These are phyloP conservation scores for Zopfia rhizophila DNA, from an alignment of 2,329 filamentous ascomycete species.

Conservation along the genomic window DNA sequence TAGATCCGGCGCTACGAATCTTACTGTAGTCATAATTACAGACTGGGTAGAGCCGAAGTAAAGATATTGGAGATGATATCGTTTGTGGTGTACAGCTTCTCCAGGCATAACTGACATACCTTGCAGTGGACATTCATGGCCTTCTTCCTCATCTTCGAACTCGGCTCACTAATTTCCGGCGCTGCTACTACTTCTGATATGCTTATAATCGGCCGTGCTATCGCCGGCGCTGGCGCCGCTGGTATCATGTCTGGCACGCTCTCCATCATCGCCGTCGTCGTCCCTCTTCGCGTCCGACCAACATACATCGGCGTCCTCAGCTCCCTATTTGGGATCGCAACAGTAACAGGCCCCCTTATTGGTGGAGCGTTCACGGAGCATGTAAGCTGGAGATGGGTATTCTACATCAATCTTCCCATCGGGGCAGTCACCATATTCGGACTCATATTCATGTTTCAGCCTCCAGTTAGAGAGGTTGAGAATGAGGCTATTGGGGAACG, in stretches of 20 bases:
- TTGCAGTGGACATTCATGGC: constrained; percentile 42
- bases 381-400: constrained; percentile 54
- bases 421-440: constrained; percentile 37
- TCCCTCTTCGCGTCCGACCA: constrained; percentile 52
- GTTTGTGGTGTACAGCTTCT: too few species aligned
- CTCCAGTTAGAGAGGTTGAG: constrained; percentile 28
- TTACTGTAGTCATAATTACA: too few species aligned
- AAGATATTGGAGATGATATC: too few species aligned
- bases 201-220: constrained; percentile 51
- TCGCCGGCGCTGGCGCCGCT: constrained; percentile 48
- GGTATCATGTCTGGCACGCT: constrained; percentile 49
- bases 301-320: constrained; percentile 49
- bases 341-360: constrained; percentile 50
- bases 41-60: too few species aligned
- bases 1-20: too few species aligned
- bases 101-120: neutral
- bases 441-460: constrained; percentile 27
- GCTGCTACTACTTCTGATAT: constrained; percentile 24
- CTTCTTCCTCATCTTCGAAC: constrained; percentile 59
- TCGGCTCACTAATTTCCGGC: constrained; percentile 64
- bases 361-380: constrained; percentile 57
- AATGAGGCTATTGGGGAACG: constrained; percentile 24
- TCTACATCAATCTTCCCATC: constrained; percentile 59
- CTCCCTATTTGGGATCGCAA: constrained; percentile 30
- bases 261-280: constrained; percentile 46